Evolutionary conservation across 73 alveolate genomes (phyloP).

Genomic region (Symbiodinium pilosum): DNA sequence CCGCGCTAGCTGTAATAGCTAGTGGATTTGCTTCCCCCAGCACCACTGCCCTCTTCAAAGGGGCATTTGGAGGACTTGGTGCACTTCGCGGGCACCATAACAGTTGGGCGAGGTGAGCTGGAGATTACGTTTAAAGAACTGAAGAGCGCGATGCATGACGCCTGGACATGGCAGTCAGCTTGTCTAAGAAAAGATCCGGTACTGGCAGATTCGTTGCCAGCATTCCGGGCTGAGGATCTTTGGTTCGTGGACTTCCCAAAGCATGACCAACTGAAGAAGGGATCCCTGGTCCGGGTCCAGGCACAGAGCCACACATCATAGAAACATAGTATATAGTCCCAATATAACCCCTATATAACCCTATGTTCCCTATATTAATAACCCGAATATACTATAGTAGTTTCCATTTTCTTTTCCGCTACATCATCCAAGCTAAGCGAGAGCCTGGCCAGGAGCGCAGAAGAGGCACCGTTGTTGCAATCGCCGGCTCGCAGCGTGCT

Average conservation of each 20-base stretch:
- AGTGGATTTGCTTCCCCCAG: background rate
- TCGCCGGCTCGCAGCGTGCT: too few species aligned
- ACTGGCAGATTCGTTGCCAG: background rate
- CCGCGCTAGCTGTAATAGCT: too few species aligned
- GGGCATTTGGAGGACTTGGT: conserved; percentile 88
- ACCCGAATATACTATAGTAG: too few species aligned
- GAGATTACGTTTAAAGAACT: conserved; percentile 64
- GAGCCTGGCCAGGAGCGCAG: conserved; percentile 13
- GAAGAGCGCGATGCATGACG: conserved; percentile 42
- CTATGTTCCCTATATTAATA: too few species aligned
- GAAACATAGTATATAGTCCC: too few species aligned
- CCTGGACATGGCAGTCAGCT: background rate
- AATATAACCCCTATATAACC: too few species aligned
- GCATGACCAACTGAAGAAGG: conserved; percentile 39
- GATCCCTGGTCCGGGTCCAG: conserved; percentile 40
- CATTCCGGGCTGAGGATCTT: background rate
- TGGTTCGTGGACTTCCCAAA: conserved; percentile 73
- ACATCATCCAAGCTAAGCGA: too few species aligned
- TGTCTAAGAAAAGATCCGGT: background rate
- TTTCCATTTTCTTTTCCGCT: too few species aligned
- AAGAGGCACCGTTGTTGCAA: conserved; percentile 22
- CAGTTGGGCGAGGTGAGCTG: conserved; percentile 76
- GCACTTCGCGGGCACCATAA: conserved; percentile 68
- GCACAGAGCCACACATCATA: background rate
- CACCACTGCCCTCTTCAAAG: background rate